A percentile compares a stretch with the other conserved stretches of the same genome.
These are phyloP conservation scores for Ogataea methanolica DNA, from an alignment of 805 yeast species.

Conservation along the genomic window DNA sequence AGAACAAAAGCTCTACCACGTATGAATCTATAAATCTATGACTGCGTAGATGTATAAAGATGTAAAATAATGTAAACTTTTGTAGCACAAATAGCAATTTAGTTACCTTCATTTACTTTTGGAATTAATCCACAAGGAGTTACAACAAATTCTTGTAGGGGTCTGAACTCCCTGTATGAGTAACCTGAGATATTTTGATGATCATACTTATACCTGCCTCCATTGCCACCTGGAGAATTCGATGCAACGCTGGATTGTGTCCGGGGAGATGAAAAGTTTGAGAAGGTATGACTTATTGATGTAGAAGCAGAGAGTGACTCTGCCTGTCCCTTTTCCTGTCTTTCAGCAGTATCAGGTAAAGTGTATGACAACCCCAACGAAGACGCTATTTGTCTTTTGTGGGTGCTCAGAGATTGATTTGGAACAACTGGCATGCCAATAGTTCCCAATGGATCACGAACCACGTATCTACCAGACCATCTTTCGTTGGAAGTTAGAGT, in stretches of 20 bases:
- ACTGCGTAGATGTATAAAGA: too few species aligned
- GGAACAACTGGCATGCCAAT: too few species aligned
- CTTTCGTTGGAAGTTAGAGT: slow-evolving; percentile 29
- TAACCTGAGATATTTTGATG: background rate
- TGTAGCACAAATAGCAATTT: too few species aligned
- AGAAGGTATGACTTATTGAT: background rate
- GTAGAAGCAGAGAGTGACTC: too few species aligned
- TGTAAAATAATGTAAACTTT: too few species aligned
- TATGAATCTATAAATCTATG: too few species aligned
- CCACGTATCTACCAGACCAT: slow-evolving; percentile 31
- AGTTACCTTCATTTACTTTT: slow-evolving; percentile 17
- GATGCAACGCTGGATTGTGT: slow-evolving; percentile 2
- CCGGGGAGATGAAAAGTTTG: background rate
- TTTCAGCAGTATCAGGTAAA: too few species aligned
- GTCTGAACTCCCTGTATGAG: slow-evolving; percentile 13
- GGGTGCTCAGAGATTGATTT: too few species aligned
- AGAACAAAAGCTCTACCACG: too few species aligned
- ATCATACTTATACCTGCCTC: too few species aligned
- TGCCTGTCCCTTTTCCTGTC: too few species aligned
- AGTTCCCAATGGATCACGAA: slow-evolving; percentile 17
- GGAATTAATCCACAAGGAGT: slow-evolving; percentile 30
- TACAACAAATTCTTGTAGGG: slow-evolving; percentile 31
- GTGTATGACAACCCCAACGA: background rate
- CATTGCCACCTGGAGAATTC: background rate
- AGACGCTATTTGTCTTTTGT: background rate